Base-by-base conservation (phyloP, 106 monocot species). In the Dendrobium huoshanense region DNA sequence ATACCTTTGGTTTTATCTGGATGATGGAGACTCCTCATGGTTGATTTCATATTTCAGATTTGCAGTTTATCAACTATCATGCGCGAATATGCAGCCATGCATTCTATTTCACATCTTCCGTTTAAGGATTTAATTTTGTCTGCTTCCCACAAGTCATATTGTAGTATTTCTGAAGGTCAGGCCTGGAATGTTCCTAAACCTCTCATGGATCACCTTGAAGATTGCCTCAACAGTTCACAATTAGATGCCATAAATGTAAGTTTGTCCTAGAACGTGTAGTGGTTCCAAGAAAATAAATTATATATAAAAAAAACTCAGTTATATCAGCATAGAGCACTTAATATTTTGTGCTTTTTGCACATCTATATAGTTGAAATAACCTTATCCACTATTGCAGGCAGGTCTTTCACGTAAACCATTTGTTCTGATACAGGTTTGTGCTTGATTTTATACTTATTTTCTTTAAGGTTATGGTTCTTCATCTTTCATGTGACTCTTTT, bases 41-140 rank as follows among this genome's bases (percentile, higher is more conserved):
- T 77, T 51, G 18, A 41, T 78, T 78, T 55, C 22, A 31, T 58
- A 67, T 82, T 75, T 79, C 85, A 99, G 99, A 77, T 99, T 82
- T 90, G 95, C 84, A 99, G 93, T 84, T 88, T 99, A 79, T 99
- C 99, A 9, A 99, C 99, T 49, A 95, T 99, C 72, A 93, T 95
- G 78, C 91, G 99, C 55, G 99, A 99, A 86, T 95, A 87, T 83
- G 73, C 79, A 22, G 99, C 87, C 29, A 20, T 99, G 77, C 93
- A 89, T 88, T 99, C 99, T 75, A 67, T 95, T 59, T 80, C 79
- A 19, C 81, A 85, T 80, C 91, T 99, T 75, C 95, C 99, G 79
- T 99, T 95, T 77, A 93, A 88, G 85, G 90, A 95, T 82, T 87
- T 95, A 86, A 95, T 99, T 75, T 84, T 99, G 65, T 95, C 95